Conservation (phyloP, 257 asterid species). For the Anisodus tanguticus region DNA sequence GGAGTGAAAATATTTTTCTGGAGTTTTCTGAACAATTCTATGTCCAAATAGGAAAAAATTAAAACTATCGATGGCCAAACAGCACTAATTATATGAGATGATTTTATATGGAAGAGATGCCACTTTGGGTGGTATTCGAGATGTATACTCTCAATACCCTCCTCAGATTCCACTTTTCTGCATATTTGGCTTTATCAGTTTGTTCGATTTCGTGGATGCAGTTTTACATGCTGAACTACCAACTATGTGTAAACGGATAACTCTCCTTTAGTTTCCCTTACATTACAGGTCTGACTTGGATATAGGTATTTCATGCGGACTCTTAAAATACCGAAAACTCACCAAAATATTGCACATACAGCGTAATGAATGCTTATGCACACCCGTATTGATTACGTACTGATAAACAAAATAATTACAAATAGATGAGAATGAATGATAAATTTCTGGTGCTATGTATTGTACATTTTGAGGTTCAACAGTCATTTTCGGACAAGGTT, state of each 20-base stretch:
- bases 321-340: background rate
- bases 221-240: background rate
- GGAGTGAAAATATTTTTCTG: too few species aligned
- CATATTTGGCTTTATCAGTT: background rate
- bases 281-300: background rate
- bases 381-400: background rate
- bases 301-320: background rate
- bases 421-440: conserved; percentile 16
- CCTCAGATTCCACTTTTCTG: conserved; percentile 64
- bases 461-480: background rate
- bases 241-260: background rate
- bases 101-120: background rate
- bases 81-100: too few species aligned
- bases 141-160: conserved; percentile 60
- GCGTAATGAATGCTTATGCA: background rate
- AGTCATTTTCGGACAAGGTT: background rate
- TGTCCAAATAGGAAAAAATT: too few species aligned
- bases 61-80: too few species aligned
- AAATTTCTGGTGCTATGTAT: conserved; percentile 17
- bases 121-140: conserved; percentile 19
- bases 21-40: too few species aligned
- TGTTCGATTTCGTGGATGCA: background rate
- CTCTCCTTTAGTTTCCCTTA: conserved; percentile 17
- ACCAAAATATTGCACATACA: background rate
- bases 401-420: background rate